Base-by-base conservation (phyloP, 2,329 filamentous ascomycete genomes). In the Diaporthe vexans region DNA sequence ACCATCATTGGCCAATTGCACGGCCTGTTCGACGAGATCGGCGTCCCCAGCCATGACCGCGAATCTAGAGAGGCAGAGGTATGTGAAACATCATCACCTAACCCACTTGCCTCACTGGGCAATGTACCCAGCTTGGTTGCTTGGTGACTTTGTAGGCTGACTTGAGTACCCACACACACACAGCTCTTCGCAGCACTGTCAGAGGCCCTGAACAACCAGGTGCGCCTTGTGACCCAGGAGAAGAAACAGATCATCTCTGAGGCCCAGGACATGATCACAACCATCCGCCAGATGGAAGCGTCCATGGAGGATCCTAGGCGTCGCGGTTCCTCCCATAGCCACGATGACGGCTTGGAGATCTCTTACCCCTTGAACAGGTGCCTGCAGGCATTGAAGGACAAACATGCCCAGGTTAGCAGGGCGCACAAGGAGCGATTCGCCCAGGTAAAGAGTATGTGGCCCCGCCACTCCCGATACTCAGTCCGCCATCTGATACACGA, bases 1-100 rank as follows among this genome's bases (percentile, higher is more conserved):
- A 95, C 91, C 80, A 98, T 98, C 81, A 95, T 98, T 82, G 91
- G 91, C 83, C 95, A 98, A 85, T 90, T 99, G 76, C 96, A 98
- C 85, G 94, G 94, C 77, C 90, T 98, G 74, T 99, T 98, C 81
- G 97, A 99, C 83, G 96, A 99, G 82, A 99, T 99, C 81, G 97
- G 97, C 74, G 94, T 99, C n/a, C 91, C 96, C 37, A 91, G 87
- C 80, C 95, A 98, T 91, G 97, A 98, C 84, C 94, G 97, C 81
- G 95, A 98, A 82, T 89, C 91, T 67, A 90, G 97, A 80, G 96
- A 98, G 82, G 91, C 94, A 82, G 95, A 98, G 91, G 95, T 97
- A 86, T 81, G 89, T 80, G 57, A 65, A 13, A 19, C 29, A 74
- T 35, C 70, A 29, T 26, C 46, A 46, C 15, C 33, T 4, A 37